phyloP scores from a whole-genome alignment of 306 rosid species.

The Heteromeles arbutifolia region DNA sequence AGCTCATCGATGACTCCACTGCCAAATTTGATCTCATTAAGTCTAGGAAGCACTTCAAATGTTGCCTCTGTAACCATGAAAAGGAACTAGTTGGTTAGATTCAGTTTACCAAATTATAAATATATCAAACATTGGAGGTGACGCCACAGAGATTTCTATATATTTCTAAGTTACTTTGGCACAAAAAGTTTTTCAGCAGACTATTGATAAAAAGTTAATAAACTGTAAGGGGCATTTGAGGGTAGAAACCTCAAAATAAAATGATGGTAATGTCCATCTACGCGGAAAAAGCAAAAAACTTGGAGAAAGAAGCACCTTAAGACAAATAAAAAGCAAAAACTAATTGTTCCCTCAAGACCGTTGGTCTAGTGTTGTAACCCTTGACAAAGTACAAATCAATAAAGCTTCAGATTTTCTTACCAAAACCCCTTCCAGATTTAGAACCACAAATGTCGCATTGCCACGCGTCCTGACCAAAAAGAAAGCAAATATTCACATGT shows the following conservation, averaged over 20 bases:
- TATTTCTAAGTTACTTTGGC: background rate
- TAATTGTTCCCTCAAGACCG: background rate
- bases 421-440: constrained; percentile 98
- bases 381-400: no score
- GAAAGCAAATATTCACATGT: background rate
- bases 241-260: background rate
- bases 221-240: background rate
- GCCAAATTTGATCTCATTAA: constrained; percentile 87
- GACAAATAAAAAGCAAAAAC: background rate
- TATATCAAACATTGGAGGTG: background rate
- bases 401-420: constrained; percentile 33
- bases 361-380: background rate
- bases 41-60: constrained; percentile 92
- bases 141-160: background rate
- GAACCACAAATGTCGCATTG: constrained; percentile 89
- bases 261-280: background rate
- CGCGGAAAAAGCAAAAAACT: background rate
- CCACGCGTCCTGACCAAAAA: constrained; percentile 75
- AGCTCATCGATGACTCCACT: constrained; percentile 95
- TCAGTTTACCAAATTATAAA: constrained; percentile 2
- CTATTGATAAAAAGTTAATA: background rate
- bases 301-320: background rate
- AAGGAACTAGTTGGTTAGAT: constrained; percentile 4
- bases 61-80: constrained; percentile 72
- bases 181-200: background rate